Evolutionary conservation across 2,329 filamentous ascomycete species (phyloP).

Genomic region (Myotisia sp.): DNA sequence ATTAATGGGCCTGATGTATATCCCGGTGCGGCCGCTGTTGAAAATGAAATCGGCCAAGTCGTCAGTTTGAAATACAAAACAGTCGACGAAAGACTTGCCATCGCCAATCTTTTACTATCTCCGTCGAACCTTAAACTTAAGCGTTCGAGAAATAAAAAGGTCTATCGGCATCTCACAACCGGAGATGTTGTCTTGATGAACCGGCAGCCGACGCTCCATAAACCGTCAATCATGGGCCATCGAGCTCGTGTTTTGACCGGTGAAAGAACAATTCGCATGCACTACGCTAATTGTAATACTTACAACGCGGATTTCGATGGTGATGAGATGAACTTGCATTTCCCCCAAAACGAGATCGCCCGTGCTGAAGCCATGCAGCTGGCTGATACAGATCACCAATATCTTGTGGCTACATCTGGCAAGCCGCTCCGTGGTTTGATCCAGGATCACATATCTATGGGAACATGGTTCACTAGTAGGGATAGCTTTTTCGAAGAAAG

Average conservation of each 20-base stretch:
- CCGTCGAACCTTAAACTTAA: constrained; percentile 61
- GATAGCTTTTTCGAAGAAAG: constrained; percentile 81
- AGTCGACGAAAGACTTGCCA: constrained; percentile 68
- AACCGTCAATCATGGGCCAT: constrained; percentile 98
- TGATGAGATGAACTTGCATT: constrained; percentile 99
- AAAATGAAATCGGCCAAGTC: constrained; percentile 88
- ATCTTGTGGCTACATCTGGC: constrained; percentile 82
- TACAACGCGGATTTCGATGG: constrained; percentile 99
- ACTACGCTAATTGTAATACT: constrained; percentile 98
- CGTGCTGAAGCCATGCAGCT: constrained; percentile 84
- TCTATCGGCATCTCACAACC: constrained; percentile 87
- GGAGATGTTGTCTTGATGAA: constrained; percentile 98
- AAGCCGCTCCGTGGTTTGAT: constrained; percentile 91
- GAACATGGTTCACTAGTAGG: constrained; percentile 74
- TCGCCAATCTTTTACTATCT: constrained; percentile 86
- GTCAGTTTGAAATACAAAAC: constrained; percentile 78
- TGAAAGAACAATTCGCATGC: constrained; percentile 97
- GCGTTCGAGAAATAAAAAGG: constrained; percentile 81
- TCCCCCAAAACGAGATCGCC: constrained; percentile 91
- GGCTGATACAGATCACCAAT: constrained; percentile 94
- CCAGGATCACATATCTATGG: constrained; percentile 95
- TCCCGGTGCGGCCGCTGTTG: constrained; percentile 86
- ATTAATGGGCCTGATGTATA: constrained; percentile 89
- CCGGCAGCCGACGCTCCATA: constrained; percentile 91
- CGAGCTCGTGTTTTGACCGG: constrained; percentile 79